Percentiles rank a stretch among this genome's conserved stretches.
Evolutionary conservation across 2,329 filamentous ascomycete species (phyloP).

Genomic region (Pseudocercospora macadamiae): DNA sequence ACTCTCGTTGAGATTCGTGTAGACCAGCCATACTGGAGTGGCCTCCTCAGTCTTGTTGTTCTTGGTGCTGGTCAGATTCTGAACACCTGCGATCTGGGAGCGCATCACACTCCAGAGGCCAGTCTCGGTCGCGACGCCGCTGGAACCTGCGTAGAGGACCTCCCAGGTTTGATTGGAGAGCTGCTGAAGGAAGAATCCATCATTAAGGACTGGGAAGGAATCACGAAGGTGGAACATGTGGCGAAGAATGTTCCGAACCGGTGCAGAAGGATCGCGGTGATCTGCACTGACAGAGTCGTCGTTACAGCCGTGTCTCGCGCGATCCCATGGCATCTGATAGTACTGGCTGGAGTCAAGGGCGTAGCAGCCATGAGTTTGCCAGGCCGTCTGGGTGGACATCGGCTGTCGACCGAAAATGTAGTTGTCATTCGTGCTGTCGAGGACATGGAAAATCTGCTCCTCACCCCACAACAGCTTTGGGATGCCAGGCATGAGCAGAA

Average conservation of each 20-base stretch:
- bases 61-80: slow-evolving; percentile 49
- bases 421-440: slow-evolving; percentile 65
- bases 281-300: slow-evolving; percentile 60
- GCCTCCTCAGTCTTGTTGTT: slow-evolving; percentile 17
- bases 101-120: slow-evolving; percentile 64
- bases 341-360: slow-evolving; percentile 58
- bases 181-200: slow-evolving; percentile 58
- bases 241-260: slow-evolving; percentile 62
- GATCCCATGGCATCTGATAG: slow-evolving; percentile 58
- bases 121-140: slow-evolving; percentile 55
- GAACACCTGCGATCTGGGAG: slow-evolving; percentile 47
- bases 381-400: slow-evolving; percentile 62
- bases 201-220: slow-evolving; percentile 60
- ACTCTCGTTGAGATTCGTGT: slow-evolving; percentile 50
- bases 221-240: slow-evolving; percentile 62
- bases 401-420: slow-evolving; percentile 67
- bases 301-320: slow-evolving; percentile 56
- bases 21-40: slow-evolving; percentile 54
- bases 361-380: slow-evolving; percentile 67
- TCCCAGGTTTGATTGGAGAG: slow-evolving; percentile 59
- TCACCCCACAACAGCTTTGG: slow-evolving; percentile 64
- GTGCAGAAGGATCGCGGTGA: slow-evolving; percentile 63
- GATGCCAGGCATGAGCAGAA: slow-evolving; percentile 61
- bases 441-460: slow-evolving; percentile 64
- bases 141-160: slow-evolving; percentile 54